Evolutionary conservation across 164 flowering plant species (phyloP), one percentile per base, ranked within the genome.

Genomic region (Liriodendron chinense): DNA sequence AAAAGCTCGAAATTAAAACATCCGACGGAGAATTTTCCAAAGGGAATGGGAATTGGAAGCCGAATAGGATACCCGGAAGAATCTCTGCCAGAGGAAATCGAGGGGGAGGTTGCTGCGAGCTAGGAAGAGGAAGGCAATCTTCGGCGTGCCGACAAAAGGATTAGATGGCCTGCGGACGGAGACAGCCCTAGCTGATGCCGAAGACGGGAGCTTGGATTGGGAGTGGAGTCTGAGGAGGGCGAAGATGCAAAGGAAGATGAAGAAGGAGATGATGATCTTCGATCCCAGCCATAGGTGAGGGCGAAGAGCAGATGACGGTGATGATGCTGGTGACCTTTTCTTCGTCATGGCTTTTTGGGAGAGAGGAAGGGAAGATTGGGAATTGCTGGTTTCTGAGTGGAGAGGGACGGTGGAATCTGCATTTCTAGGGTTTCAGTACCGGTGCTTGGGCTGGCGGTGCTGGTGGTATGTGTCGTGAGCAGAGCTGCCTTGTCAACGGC

Each of bases 11-110:
- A 28, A 18, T 34, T 7, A 13, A 20, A 9, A 63, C 22, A 57
- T 13, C 62, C 20, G 62, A 14, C 62, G 6, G 10, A 13, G 64
- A 61, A 7, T 7, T 61, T n/a, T 18, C 0, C 20, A 18, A 18
- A n/a, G 25, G 24, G 25, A 34, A 34, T 34, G 23, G 28, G 25
- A 23, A 64, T 57, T 23, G 23, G 24, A 23, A 64, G 34, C 12
- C 26, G 20, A 12, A 25, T 20, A 43, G 69, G 6, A 16, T 34
- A 67, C 69, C n/a, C 16, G 83, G 83, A 95, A 92, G 85, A 95
- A 95, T 81, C 75, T 78, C 8, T 80, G 88, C 99, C 99, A 95
- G n/a, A 95, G 88, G 66, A 95, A 95, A 86, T 95, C 99, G 43
- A 95, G 96, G 16, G 99, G 98, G 34, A 95, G 90, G 57, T 82